Evolutionary conservation across 2,329 filamentous ascomycete species (phyloP).

Genomic region (Orbilia javanica): DNA sequence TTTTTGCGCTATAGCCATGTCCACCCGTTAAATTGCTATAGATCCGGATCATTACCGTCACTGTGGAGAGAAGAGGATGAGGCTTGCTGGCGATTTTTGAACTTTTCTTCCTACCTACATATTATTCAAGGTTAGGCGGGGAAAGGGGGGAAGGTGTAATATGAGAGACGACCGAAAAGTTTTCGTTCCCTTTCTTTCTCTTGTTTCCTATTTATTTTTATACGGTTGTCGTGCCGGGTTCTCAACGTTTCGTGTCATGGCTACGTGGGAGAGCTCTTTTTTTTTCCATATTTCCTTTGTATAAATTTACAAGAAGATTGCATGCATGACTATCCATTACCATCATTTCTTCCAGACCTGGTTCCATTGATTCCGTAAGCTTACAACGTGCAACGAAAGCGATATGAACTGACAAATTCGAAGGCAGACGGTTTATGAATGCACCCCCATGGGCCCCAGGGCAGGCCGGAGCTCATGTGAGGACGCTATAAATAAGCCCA

Average conservation of each 20-base stretch:
- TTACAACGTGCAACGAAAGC: no score
- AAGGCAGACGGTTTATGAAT: no score
- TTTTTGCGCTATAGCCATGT: constrained; percentile 29
- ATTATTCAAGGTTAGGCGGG: constrained; percentile 1
- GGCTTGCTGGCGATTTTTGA: not conserved
- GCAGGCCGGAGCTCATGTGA: not conserved
- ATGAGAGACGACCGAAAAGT: constrained; percentile 52
- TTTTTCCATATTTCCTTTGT: constrained; percentile 32
- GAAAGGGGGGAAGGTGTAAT: constrained; percentile 28
- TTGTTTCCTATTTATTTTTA: constrained; percentile 22
- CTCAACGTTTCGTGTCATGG: constrained; percentile 21
- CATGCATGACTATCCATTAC: constrained; percentile 29
- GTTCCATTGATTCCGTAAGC: not conserved
- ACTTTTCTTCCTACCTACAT: constrained; percentile 38
- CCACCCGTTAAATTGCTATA: constrained; percentile 31
- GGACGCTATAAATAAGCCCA: not conserved
- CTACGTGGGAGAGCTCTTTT: not conserved
- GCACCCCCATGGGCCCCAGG: no score
- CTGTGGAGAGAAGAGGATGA: not conserved
- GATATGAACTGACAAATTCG: not conserved
- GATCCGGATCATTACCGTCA: constrained; percentile 2
- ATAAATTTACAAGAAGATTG: constrained; percentile 47
- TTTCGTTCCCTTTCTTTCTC: constrained; percentile 14
- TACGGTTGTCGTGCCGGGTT: not conserved
- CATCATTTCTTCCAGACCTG: not conserved